Evolutionary conservation across 2,329 filamentous ascomycete genomes (phyloP), one percentile per base, ranked within the genome.

Genomic region (Cercospora berteroae): DNA sequence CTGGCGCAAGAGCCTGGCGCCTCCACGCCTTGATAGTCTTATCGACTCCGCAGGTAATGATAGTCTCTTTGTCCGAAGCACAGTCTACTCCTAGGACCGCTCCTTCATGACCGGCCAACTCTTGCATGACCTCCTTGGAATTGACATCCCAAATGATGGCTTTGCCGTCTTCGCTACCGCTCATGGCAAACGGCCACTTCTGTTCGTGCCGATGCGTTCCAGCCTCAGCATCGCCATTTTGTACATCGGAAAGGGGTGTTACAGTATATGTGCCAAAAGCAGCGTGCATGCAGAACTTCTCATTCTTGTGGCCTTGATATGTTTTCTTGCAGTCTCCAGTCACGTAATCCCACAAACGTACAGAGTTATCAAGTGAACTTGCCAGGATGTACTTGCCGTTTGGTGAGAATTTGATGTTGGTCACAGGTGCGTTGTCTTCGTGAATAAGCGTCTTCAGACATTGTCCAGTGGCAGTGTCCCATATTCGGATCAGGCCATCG

Each of bases 281-380:
- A 4, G 93, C 92, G 2, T 88, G 88, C n/a, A 98, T 85, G 71
- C 92, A 94, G 80, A 91, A 98, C 69, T 89, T 89, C 64, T 88
- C 85, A 78, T 99, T 99, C 64, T 83, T 81, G 76, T 98, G 95
- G 0, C 95, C 95, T 78, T 97, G 93, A 79, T 98, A 99, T 13
- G 95, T 99, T 84, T 99, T 99, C 75, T 97, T 90, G 73, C 95
- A 95, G 29, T 89, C 88, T 7, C 94, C 94, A 42, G 93, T 88
- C 8, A 96, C 90, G 77, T 98, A 99, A 79, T 97, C 92, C 95
- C 95, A 99, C 23, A 99, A 83, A 2, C 95, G 89, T 57, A 99
- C 87, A 77, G 91, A 94, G 68, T 89, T 91, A 81, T 99, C 95
- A 71, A 97, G 85, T 70, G 92, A 97, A 80, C 91, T 97, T 12